phyloP scores from a whole-genome alignment of 2,329 filamentous ascomycete genomes.

The Cytospora schulzeri region DNA sequence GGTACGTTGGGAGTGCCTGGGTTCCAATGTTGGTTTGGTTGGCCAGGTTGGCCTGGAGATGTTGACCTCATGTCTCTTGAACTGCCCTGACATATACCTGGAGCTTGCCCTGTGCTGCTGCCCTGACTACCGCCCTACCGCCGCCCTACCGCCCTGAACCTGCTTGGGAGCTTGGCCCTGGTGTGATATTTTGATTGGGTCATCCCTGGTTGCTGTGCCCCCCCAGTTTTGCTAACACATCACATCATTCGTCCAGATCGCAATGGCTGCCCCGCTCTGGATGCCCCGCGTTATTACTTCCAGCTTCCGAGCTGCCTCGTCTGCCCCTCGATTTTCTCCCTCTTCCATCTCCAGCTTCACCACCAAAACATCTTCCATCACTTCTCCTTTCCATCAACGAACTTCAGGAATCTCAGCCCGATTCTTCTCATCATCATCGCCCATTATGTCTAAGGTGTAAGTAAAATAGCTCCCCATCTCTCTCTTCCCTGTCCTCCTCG shows the following conservation, averaged over 20 bases:
- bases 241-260: slow-evolving; percentile 29
- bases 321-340: slow-evolving; percentile 40
- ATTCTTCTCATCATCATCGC: slow-evolving; percentile 40
- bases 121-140: background rate
- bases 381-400: slow-evolving; percentile 40
- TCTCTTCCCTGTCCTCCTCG: slow-evolving; percentile 10
- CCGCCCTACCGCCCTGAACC: slow-evolving; percentile 12
- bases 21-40: no score
- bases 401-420: slow-evolving; percentile 38
- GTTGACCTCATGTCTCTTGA: background rate
- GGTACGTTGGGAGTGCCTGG: no score
- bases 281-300: slow-evolving; percentile 30
- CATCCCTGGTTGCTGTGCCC: slow-evolving; percentile 24
- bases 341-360: slow-evolving; percentile 36
- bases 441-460: slow-evolving; percentile 78
- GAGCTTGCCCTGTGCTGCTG: background rate
- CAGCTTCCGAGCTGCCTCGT: slow-evolving; percentile 37
- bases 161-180: slow-evolving; percentile 6
- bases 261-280: slow-evolving; percentile 42
- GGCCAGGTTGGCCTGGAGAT: background rate
- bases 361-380: slow-evolving; percentile 37
- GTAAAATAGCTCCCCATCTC: slow-evolving; percentile 40
- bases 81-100: slow-evolving; percentile 3
- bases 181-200: slow-evolving; percentile 24
- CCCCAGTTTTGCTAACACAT: slow-evolving; percentile 27